Conservation (phyloP, 2,329 filamentous ascomycete genomes). For the Cryphonectria naterciae region DNA sequence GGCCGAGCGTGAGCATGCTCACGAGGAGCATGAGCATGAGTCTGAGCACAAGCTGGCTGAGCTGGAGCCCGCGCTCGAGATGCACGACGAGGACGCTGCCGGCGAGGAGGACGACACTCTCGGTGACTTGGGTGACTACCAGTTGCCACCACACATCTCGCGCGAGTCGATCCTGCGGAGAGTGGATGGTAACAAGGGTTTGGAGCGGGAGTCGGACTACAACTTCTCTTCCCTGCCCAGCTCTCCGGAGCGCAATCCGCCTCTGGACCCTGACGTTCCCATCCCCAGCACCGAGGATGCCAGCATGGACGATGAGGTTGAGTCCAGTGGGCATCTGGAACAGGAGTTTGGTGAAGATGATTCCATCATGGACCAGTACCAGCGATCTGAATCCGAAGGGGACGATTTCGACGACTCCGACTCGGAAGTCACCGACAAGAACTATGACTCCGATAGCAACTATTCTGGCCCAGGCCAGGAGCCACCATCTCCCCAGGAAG, state of each 20-base stretch:
- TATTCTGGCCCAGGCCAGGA: slow-evolving; percentile 53
- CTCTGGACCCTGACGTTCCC: slow-evolving; percentile 84
- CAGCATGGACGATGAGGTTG: slow-evolving; percentile 59
- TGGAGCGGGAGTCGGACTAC: slow-evolving; percentile 64
- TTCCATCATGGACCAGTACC: slow-evolving; percentile 69
- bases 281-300: slow-evolving; percentile 84
- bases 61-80: slow-evolving; percentile 49
- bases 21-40: slow-evolving; percentile 23
- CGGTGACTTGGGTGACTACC: slow-evolving; percentile 66
- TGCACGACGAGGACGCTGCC: slow-evolving; percentile 44
- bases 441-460: slow-evolving; percentile 59
- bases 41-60: slow-evolving; percentile 41
- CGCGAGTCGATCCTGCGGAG: slow-evolving; percentile 91
- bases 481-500: slow-evolving; percentile 32
- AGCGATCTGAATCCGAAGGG: slow-evolving; percentile 50
- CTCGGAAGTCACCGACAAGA: slow-evolving; percentile 45
- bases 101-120: slow-evolving; percentile 63
- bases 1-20: slow-evolving; percentile 37
- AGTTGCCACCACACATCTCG: slow-evolving; percentile 79
- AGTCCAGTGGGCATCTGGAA: slow-evolving; percentile 60
- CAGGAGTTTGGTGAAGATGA: slow-evolving; percentile 64
- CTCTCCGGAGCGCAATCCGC: slow-evolving; percentile 60
- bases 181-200: slow-evolving; percentile 68
- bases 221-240: slow-evolving; percentile 66
- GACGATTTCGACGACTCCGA: slow-evolving; percentile 29